phyloP scores from a whole-genome alignment of 176 grass and related monocot species.

The Microstegium vimineum region DNA sequence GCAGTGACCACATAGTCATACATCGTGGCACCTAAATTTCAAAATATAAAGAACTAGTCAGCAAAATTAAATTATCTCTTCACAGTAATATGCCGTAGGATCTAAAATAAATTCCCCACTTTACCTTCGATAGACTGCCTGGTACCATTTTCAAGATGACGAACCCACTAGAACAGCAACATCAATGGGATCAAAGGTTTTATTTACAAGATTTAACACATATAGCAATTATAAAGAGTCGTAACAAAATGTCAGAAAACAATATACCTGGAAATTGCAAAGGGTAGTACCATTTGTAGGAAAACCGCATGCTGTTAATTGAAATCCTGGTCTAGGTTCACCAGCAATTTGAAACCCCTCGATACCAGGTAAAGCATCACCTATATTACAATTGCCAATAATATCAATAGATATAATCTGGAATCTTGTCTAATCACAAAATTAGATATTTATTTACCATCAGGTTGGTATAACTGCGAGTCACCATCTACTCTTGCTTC shows the following conservation, averaged over 20 bases:
- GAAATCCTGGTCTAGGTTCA: slow-evolving; percentile 55
- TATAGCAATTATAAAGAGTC: slow-evolving; percentile 19
- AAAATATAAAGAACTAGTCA: slow-evolving; percentile 21
- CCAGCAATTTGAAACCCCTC: slow-evolving; percentile 88
- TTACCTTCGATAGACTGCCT: slow-evolving; percentile 87
- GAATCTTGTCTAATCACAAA: slow-evolving; percentile 1
- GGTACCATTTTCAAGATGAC: slow-evolving; percentile 73
- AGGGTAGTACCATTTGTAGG: slow-evolving; percentile 91
- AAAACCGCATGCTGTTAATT: slow-evolving; percentile 69
- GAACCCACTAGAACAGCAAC: slow-evolving; percentile 73
- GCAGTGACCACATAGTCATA: slow-evolving; percentile 86
- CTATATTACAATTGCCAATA: slow-evolving; percentile 31
- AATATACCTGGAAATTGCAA: slow-evolving; percentile 90
- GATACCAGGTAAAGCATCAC: slow-evolving; percentile 69
- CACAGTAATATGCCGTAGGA: slow-evolving; percentile 17
- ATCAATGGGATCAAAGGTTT: slow-evolving; percentile 19
- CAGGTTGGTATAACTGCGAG: slow-evolving; percentile 28
- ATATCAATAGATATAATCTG: slow-evolving; percentile 41
- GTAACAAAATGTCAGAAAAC: neutral
- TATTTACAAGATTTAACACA: slow-evolving; percentile 12
- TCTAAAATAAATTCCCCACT: neutral
- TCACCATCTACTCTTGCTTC: slow-evolving; percentile 12
- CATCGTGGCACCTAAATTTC: slow-evolving; percentile 68
- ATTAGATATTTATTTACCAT: slow-evolving; percentile 58
- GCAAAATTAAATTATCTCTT: neutral